Percentiles rank a stretch among this genome's conserved stretches.
Conservation (phyloP, 768 basidiomycete species). For the Tricholoma sp. region DNA sequence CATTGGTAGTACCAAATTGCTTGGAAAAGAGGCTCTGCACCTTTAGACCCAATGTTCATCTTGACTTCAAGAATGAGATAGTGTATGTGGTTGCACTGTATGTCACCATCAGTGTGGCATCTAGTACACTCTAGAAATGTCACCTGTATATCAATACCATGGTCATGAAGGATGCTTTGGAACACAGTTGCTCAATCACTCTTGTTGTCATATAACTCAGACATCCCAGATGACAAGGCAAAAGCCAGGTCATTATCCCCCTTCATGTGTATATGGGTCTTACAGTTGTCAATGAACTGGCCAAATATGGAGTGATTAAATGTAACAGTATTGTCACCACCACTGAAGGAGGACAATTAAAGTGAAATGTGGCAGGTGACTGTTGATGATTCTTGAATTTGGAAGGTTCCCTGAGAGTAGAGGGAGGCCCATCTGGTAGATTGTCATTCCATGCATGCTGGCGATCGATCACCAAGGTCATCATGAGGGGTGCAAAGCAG, state of each 20-base stretch:
- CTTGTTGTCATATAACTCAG: no score
- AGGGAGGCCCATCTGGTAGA: no score
- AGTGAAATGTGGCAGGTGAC: not conserved
- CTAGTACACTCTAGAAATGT: not conserved
- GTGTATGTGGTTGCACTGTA: conserved; percentile 9
- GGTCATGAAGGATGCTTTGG: not conserved
- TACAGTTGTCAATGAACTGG: conserved; percentile 22
- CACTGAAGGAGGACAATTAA: not conserved
- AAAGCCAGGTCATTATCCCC: conserved; percentile 15
- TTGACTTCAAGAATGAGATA: conserved; percentile 15
- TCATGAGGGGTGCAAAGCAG: not conserved
- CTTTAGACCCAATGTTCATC: conserved; percentile 15
- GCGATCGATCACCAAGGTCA: not conserved
- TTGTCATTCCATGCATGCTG: no score
- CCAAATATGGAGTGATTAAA: conserved; percentile 20
- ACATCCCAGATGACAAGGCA: conserved; percentile 15
- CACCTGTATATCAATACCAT: not conserved
- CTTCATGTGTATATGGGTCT: conserved; percentile 11
- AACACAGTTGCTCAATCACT: not conserved
- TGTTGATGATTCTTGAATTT: not conserved
- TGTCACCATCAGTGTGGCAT: conserved; percentile 11
- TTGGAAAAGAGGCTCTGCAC: conserved; percentile 21
- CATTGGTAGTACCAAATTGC: conserved; percentile 17
- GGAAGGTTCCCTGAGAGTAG: not conserved
- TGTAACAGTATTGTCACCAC: not conserved